Conservation (phyloP, 352 stramenopile species). For the Aphanomyces astaci region DNA sequence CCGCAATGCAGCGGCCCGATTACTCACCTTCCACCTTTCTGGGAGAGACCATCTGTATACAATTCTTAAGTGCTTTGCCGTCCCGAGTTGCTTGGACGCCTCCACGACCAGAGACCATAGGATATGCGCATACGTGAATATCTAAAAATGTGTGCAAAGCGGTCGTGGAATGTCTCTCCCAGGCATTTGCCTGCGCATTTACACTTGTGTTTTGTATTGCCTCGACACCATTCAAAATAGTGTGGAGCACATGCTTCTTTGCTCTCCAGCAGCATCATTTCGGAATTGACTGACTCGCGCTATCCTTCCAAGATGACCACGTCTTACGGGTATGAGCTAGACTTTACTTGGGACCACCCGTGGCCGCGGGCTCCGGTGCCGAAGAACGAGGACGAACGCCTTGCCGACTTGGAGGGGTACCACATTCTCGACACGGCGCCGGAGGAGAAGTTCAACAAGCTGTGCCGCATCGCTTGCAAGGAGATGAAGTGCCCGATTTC, state of each 20-base stretch:
- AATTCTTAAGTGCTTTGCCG: not conserved
- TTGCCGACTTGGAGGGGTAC: conserved; percentile 58
- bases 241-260: conserved; percentile 1
- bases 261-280: not conserved
- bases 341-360: conserved; percentile 81
- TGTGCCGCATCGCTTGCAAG: conserved; percentile 81
- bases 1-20: not conserved
- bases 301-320: conserved; percentile 22
- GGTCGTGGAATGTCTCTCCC: not conserved
- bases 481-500: conserved; percentile 85
- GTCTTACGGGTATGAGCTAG: conserved; percentile 70
- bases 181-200: no score
- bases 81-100: not conserved
- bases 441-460: conserved; percentile 82
- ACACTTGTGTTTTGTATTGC: no score
- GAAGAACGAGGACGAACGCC: conserved; percentile 58
- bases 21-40: not conserved
- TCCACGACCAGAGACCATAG: not conserved
- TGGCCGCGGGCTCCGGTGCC: conserved; percentile 65
- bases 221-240: no score
- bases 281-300: conserved; percentile 11
- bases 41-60: not conserved
- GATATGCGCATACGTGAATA: no score
- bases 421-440: conserved; percentile 72
- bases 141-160: no score